Conservation (phyloP, 179 eudicot genomes). For the Silene coronaria region DNA sequence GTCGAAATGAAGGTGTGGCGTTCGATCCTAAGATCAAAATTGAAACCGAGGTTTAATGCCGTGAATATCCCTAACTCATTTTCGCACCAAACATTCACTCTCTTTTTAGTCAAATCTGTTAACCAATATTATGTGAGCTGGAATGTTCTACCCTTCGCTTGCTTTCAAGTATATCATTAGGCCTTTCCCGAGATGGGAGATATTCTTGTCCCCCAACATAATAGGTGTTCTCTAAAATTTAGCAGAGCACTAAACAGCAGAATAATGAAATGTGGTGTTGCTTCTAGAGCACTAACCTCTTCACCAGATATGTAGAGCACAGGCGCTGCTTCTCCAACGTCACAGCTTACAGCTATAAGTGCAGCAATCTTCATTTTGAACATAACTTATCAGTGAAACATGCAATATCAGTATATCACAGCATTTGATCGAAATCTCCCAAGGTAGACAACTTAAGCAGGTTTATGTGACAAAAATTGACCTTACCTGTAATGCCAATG, state of each 20-base stretch:
- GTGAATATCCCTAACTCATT: background rate
- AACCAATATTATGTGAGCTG: background rate
- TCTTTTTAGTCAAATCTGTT: background rate
- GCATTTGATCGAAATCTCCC: background rate
- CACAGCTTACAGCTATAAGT: slow-evolving; percentile 63
- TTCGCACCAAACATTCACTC: background rate
- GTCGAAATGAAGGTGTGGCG: no score
- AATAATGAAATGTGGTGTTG: background rate
- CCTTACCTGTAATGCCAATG: slow-evolving; percentile 73
- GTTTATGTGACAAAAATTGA: background rate
- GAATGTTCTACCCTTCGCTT: background rate
- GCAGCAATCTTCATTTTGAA: slow-evolving; percentile 71
- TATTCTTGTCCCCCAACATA: background rate
- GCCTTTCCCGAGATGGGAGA: background rate
- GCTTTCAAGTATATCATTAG: background rate
- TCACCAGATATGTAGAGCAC: slow-evolving; percentile 91
- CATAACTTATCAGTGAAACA: slow-evolving; percentile 18
- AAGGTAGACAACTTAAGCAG: background rate
- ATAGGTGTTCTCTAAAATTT: background rate
- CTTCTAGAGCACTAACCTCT: no score
- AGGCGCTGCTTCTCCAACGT: slow-evolving; percentile 44
- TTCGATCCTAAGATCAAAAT: no score
- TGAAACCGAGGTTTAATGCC: background rate
- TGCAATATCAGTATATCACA: background rate
- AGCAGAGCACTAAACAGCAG: background rate